Evolutionary conservation across 129 eudicot genomes (phyloP), one percentile per base, ranked within the genome.

Genomic region (Ambrosia trifida): DNA sequence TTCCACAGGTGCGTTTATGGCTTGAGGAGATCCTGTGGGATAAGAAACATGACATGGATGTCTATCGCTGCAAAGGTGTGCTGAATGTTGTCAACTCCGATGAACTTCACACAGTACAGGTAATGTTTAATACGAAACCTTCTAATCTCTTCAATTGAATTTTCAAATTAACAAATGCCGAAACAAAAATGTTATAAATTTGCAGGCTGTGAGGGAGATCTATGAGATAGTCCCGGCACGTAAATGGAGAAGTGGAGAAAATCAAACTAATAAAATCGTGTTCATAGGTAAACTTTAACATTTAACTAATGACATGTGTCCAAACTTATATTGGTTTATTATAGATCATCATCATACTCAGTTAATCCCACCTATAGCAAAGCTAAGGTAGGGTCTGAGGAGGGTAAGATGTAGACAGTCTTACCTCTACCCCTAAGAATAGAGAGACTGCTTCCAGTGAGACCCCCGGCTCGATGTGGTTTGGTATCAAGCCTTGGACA

Each of bases 21-120:
- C 85, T 93, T 46, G 98, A 93, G 78, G 98, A 93, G 69, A 83
- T 93, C 57, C 90, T 93, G 52, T 93, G 98, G 98, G 98, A 93
- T 68, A 89, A 89, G 78, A 93, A 87, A 76, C 72, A 83, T 64
- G 83, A 82, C 59, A 89, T 93, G 96, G 98, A 93, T 78, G 84
- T 93, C 24, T 93, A 93, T 74, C 89, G 96, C 16, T 93, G 98
- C 84, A 93, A 89, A 82, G 98, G 96, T n/a, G 86, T 93, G 80
- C 67, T 93, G 30, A 93, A 64, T 75, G 78, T 87, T n/a, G 47
- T 44, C 13, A 78, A 85, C 68, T 93, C 96, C 4, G 96, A 93
- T 82, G 88, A 93, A 64, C 90, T 93, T 56, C 88, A 87, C 46
- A 93, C 96, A 7, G 74, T 93, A 51, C 98, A 93, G 95, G 96